Base-by-base conservation (phyloP, 805 yeast species). In the Myxozyma udenii region DNA sequence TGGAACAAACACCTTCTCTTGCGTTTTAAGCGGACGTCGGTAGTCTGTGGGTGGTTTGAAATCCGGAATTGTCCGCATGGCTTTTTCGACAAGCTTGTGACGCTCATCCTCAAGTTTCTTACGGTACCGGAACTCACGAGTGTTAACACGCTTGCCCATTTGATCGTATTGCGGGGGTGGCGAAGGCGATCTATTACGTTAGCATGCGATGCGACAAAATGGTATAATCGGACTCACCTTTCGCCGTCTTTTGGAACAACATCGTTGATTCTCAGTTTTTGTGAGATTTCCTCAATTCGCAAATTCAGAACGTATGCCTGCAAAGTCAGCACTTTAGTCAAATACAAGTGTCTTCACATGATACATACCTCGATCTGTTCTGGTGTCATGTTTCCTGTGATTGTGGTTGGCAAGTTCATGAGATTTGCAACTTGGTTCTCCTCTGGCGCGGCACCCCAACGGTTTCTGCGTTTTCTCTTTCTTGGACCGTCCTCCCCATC, bases 151-250 rank as follows among this genome's bases (percentile, higher is more conserved):
- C 65, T 81, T 83, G 41, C 99, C 99, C 21, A 72, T 69, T 26
- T 75, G 68, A 69, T 93, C 98, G 68, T 93, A 93, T 51, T 78
- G 79, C 0, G 98, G 98, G 1, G 96, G 89, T 0, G 98, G 98
- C 1, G 96, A 87, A 0, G 90, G 88, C 1, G 95, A 87, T 33
- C 61, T 57, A 39, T n/a, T n/a, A n/a, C n/a, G n/a, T n/a, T n/a
- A n/a, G n/a, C n/a, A n/a, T n/a, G n/a, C n/a, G 16, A 28, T 16
- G 5, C 3, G 7, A 30, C 28, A 28, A 40, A 32, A 16, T 7
- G 16, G 18, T 19, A 26, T 2, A n/a, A 4, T 3, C 25, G 24
- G 1, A 28, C 50, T 40, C 18, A 53, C 77, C 74, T 54, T 80
- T 69, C 54, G 62, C 62, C 58, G 70, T 74, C 47, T 0, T 84